Percentiles rank a stretch among this genome's conserved stretches.
Evolutionary conservation across 495 filamentous ascomycete genomes (phyloP).

Genomic region (Penicillium turbatum): DNA sequence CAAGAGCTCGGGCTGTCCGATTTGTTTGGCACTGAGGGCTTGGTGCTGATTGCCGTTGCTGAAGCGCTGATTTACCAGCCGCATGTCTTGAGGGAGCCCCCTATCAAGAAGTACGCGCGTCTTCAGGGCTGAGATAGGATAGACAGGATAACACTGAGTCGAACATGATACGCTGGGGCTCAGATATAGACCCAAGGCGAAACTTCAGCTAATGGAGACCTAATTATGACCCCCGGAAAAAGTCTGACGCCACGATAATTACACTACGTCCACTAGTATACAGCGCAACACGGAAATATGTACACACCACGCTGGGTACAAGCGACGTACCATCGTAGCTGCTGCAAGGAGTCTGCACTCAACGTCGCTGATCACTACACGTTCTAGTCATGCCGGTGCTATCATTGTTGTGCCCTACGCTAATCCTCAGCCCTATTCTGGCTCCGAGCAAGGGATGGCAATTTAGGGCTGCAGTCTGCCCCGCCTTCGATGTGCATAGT

Average conservation of each 20-base stretch:
- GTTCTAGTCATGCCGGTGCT: too few species aligned
- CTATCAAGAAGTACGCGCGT: constrained; percentile 26
- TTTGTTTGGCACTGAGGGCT: constrained; percentile 34
- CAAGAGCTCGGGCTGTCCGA: constrained; percentile 32
- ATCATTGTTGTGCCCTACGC: too few species aligned
- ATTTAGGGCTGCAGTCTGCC: too few species aligned
- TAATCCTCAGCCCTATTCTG: too few species aligned
- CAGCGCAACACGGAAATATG: too few species aligned
- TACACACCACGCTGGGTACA: too few species aligned
- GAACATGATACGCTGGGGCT: not conserved
- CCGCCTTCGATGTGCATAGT: too few species aligned
- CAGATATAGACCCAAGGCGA: not conserved
- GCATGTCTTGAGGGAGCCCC: constrained; percentile 14
- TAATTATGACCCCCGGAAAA: not conserved
- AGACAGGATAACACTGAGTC: not conserved
- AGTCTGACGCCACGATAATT: not conserved
- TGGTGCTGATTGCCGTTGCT: constrained; percentile 18
- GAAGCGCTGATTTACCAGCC: constrained; percentile 12
- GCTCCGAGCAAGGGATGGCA: too few species aligned
- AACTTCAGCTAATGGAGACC: not conserved
- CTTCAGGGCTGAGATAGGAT: not conserved
- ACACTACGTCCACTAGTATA: not conserved
- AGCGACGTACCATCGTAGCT: too few species aligned
- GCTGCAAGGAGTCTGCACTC: too few species aligned
- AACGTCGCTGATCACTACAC: too few species aligned